These are phyloP conservation scores for Yarrowia sp. DNA, from an alignment of 805 yeast genomes.

Conservation along the genomic window DNA sequence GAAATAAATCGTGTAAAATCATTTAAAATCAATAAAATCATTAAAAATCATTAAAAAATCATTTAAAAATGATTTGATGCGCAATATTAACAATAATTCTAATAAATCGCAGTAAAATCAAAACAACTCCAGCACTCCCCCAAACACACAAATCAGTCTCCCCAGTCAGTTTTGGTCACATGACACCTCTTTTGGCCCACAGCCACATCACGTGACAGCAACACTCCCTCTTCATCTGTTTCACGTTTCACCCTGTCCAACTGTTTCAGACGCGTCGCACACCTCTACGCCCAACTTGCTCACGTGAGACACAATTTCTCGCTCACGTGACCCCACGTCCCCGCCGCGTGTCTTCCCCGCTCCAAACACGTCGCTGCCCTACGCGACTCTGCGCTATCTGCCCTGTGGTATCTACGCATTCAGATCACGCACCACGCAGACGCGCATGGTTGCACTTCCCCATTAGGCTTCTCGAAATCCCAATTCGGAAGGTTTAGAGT, in stretches of 20 bases:
- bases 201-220: neutral
- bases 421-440: neutral
- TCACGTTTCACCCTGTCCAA: neutral
- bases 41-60: no score
- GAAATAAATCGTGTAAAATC: no score
- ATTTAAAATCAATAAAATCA: no score
- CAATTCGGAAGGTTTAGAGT: neutral
- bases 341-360: neutral
- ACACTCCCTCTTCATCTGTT: no score
- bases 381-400: neutral
- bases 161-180: neutral
- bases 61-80: no score
- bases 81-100: no score
- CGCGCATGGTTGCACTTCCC: conserved; percentile 28
- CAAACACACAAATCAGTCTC: no score
- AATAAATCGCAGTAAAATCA: no score
- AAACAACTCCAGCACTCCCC: no score
- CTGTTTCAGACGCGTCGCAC: no score
- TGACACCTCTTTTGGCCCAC: neutral
- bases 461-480: neutral
- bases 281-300: neutral
- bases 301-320: neutral
- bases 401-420: no score
- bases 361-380: neutral
- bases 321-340: conserved; percentile 7